Evolutionary conservation across 1,139 yeast species (phyloP).

Genomic region (Yamadazyma jaroonii): DNA sequence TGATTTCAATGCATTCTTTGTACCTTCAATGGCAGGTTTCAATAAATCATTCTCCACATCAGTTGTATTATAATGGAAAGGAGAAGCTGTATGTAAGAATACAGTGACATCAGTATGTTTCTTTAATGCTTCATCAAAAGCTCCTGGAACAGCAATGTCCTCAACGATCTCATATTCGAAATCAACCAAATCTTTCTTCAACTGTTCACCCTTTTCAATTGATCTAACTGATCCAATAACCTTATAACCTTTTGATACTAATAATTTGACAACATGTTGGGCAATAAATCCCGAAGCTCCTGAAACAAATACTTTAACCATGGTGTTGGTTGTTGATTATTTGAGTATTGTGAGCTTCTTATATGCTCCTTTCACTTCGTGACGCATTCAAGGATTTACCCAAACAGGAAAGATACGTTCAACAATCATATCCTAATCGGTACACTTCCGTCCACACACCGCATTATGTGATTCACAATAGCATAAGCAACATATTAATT

Average conservation of each 20-base stretch:
- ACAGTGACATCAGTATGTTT: slow-evolving; percentile 25
- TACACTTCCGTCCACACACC: too few species aligned
- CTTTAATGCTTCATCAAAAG: slow-evolving; percentile 29
- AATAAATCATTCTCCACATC: slow-evolving; percentile 29
- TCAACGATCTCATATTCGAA: slow-evolving; percentile 29
- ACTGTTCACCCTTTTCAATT: slow-evolving; percentile 28
- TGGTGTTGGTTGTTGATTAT: too few species aligned
- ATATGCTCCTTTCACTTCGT: too few species aligned
- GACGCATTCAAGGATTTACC: too few species aligned
- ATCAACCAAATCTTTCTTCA: slow-evolving; percentile 16
- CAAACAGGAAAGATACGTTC: too few species aligned
- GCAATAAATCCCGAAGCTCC: slow-evolving; percentile 43
- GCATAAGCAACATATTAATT: too few species aligned
- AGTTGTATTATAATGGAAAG: slow-evolving; percentile 25
- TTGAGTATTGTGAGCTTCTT: too few species aligned
- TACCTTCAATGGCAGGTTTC: slow-evolving; percentile 33
- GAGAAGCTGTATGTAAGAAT: slow-evolving; percentile 35
- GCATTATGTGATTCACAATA: too few species aligned
- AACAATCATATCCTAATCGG: too few species aligned
- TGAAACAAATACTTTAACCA: slow-evolving; percentile 25
- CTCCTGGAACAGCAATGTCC: slow-evolving; percentile 25
- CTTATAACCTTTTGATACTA: slow-evolving; percentile 23
- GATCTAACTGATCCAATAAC: slow-evolving; percentile 40
- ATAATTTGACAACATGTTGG: slow-evolving; percentile 25
- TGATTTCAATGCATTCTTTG: slow-evolving; percentile 27